Evolutionary conservation across 2,329 filamentous ascomycete species (phyloP).

Genomic region (Shiraia sp.): DNA sequence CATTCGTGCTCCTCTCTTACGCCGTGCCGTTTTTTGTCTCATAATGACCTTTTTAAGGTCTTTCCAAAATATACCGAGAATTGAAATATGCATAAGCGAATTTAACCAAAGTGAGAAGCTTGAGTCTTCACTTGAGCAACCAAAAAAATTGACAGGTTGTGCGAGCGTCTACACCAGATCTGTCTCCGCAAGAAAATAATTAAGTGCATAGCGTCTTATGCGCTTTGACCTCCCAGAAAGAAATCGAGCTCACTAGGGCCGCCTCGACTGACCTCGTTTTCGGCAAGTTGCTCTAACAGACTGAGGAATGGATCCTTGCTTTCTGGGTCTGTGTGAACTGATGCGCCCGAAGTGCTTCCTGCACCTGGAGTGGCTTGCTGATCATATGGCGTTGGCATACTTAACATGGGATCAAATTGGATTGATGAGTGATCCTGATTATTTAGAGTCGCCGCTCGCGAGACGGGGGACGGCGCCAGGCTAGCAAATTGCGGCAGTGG

Average conservation of each 20-base stretch:
- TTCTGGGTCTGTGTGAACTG: slow-evolving; percentile 55
- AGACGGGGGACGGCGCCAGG: slow-evolving; percentile 37
- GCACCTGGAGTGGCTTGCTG: slow-evolving; percentile 52
- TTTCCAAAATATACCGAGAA: slow-evolving; percentile 10
- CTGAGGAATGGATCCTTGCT: slow-evolving; percentile 78
- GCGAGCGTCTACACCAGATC: background rate
- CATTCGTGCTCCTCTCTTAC: slow-evolving; percentile 8
- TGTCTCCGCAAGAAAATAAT: background rate
- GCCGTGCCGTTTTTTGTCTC: slow-evolving; percentile 12
- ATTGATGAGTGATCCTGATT: slow-evolving; percentile 20
- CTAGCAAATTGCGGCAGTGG: slow-evolving; percentile 39
- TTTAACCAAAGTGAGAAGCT: slow-evolving; percentile 3
- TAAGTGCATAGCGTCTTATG: slow-evolving; percentile 15
- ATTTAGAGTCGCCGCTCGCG: slow-evolving; percentile 21
- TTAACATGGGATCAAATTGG: slow-evolving; percentile 46
- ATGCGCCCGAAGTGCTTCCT: slow-evolving; percentile 46
- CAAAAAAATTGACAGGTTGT: background rate
- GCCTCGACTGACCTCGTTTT: slow-evolving; percentile 73
- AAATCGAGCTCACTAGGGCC: slow-evolving; percentile 78
- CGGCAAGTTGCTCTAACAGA: slow-evolving; percentile 78
- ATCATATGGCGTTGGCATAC: slow-evolving; percentile 46
- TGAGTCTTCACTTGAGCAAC: background rate
- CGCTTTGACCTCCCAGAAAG: slow-evolving; percentile 59
- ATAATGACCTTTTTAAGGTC: slow-evolving; percentile 11
- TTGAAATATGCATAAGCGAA: background rate